Base-by-base conservation (phyloP, 495 filamentous ascomycete genomes). In the Aspergillus wentii region DNA sequence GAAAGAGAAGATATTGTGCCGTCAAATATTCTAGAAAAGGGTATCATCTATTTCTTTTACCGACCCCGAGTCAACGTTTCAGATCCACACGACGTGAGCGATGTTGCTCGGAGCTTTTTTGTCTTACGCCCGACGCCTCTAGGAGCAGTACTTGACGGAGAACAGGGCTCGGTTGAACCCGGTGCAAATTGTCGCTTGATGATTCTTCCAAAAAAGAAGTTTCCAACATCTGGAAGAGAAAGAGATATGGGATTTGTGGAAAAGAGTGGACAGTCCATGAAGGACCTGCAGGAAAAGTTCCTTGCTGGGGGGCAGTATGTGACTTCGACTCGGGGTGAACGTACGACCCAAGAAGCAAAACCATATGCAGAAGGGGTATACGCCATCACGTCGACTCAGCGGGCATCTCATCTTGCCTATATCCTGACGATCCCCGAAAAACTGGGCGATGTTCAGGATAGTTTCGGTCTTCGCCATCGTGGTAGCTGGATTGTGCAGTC, bases 21-120 rank as follows among this genome's bases (percentile, higher is more conserved):
- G 0, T 82, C 84, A n/a, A 86, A 67, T 37, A 79, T 92, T 18
- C 69, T 95, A 8, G 91, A 97, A 52, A 95, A 95, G 48, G 91
- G 90, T 3, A 75, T 95, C 46, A 85, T 97, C 46, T 95, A 95
- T 69, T 94, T 95, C 74, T 95, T 95, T 69, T 82, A 81, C 55
- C 82, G 88, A 28, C 77, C 77, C 8, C 80, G 87, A 17, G 86
- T 95, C 35, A 75, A 74, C 38, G 71, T 86, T 14, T 75, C 87
- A 9, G 75, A 88, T 8, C 82, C 90, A 8, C 71, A 80, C n/a
- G 60, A 71, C 40, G 61, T 89, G 6, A 53, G 68, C 25, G 89
- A 95, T 20, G 72, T 95, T 27, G 76, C 85, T 16, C 83, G 86
- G 41, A 88, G 75, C 50, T 92, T 87, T 61, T 78, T 95, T 41